These are phyloP conservation scores for Helminthosporium solani DNA, from an alignment of 2,329 filamentous ascomycete species.

Conservation along the genomic window DNA sequence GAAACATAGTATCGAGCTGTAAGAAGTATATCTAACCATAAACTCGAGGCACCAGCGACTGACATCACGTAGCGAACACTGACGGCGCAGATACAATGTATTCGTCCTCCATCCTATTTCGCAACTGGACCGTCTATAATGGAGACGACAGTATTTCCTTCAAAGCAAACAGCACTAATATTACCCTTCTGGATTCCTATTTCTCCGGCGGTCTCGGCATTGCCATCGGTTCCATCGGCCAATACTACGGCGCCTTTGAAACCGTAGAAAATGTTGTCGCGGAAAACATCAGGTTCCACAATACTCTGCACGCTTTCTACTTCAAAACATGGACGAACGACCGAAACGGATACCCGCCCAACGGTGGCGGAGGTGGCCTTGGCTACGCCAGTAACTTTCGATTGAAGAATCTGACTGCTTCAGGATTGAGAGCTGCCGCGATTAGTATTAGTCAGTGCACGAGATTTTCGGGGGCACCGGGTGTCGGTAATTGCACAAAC, in stretches of 20 bases:
- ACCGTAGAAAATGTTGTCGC: conserved; percentile 53
- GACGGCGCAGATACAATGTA: conserved; percentile 57
- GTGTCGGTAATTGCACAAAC: conserved; percentile 42
- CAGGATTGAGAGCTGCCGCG: conserved; percentile 29
- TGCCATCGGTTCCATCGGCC: conserved; percentile 60
- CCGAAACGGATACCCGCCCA: conserved; percentile 54
- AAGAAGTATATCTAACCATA: neutral
- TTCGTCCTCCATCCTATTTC: conserved; percentile 50
- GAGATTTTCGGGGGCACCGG: conserved; percentile 33
- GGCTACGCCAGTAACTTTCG: conserved; percentile 46
- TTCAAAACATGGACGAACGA: conserved; percentile 62
- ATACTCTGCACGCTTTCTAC: conserved; percentile 53
- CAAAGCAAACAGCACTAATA: conserved; percentile 59
- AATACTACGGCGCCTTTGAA: conserved; percentile 53
- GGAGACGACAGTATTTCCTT: conserved; percentile 48
- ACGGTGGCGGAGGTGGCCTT: conserved; percentile 59
- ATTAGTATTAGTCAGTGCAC: conserved; percentile 47
- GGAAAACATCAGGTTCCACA: conserved; percentile 49
- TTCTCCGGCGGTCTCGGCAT: conserved; percentile 50
- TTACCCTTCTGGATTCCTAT: conserved; percentile 51
- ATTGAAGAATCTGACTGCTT: conserved; percentile 37
- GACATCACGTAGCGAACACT: conserved; percentile 31
- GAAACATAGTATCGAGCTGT: conserved; percentile 20
- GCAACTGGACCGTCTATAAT: conserved; percentile 16
- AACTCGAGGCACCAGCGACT: neutral